phyloP scores from a whole-genome alignment of 2,329 filamentous ascomycete genomes.

The Penicillium sclerotigenum region DNA sequence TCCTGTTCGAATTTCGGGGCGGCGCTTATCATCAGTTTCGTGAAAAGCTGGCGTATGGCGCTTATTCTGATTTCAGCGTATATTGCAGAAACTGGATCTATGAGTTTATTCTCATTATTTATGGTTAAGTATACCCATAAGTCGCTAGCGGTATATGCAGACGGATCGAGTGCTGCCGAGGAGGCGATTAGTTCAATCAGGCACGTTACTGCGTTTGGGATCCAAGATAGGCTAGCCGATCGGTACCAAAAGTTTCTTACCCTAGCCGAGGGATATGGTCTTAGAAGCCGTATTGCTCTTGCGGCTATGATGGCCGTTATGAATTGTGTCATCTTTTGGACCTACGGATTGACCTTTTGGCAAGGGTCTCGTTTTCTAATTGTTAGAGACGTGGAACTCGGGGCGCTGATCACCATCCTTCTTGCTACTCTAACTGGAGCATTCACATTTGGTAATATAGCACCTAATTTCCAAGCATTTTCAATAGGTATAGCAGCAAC shows the following conservation, averaged over 20 bases:
- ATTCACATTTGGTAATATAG: background rate
- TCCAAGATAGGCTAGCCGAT: background rate
- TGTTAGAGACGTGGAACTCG: background rate
- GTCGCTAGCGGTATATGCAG: background rate
- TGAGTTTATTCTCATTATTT: background rate
- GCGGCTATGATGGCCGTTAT: background rate
- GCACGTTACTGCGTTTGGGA: background rate
- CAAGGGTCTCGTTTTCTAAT: background rate
- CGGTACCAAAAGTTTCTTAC: background rate
- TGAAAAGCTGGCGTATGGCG: background rate
- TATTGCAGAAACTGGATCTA: background rate
- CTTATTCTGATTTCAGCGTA: background rate
- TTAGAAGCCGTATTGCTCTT: background rate
- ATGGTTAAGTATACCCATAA: background rate
- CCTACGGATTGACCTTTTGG: background rate
- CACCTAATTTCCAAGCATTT: background rate
- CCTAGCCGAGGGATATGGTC: background rate
- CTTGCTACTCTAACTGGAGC: background rate
- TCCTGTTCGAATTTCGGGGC: background rate
- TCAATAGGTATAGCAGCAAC: background rate
- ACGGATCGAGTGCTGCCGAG: background rate
- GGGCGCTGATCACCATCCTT: background rate
- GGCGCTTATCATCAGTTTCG: background rate
- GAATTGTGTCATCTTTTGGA: background rate
- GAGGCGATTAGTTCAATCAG: background rate